Evolutionary conservation across 2,329 filamentous ascomycete species (phyloP), one percentile per base, ranked within the genome.

Genomic region (Aureobasidium leucospermi): DNA sequence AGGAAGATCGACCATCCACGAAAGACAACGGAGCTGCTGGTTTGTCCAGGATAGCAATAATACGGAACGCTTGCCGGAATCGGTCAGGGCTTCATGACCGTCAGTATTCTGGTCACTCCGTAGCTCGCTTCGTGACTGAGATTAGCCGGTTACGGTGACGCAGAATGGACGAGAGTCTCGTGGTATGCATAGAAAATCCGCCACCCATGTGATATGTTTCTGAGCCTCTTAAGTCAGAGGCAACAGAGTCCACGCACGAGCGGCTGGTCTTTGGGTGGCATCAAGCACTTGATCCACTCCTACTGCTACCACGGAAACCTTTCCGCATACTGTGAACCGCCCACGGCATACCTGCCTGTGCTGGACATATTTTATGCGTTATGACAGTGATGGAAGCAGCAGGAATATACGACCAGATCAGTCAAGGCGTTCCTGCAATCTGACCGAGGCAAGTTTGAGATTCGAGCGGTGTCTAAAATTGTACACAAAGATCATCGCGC

Each of bases 191-290:
- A 56, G 11, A 15, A 19, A 11, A 31, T 28, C 52, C 41, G 52
- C 23, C 49, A 42, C 36, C 16, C 5, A 53, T 56, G 52, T 56
- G 41, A 56, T 16, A 10, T 32, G 39, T 41, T 31, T 34, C 19
- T 39, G 48, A 52, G 34, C 2, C 9, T 41, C 19, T 29, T 8
- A 36, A 51, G 10, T 16, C 36, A 51, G 13, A 15, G 23, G 23
- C 23, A 23, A 3, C 23, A 52, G 10, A 6, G 36, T 10, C 34
- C 6, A 16, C 48, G 48, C 48, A 29, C 7, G 19, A 52, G 38
- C 49, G 36, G 51, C 51, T 19, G 39, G 51, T n/a, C 19, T 52
- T 39, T 38, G n/a, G 49, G 49, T 53, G 49, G 38, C 49, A 42
- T 39, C 23, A 15, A 15, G 6, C 23, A 10, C 19, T 52, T 52